Evolutionary conservation across 2,329 filamentous ascomycete species (phyloP).

Genomic region (Metarhizium album): DNA sequence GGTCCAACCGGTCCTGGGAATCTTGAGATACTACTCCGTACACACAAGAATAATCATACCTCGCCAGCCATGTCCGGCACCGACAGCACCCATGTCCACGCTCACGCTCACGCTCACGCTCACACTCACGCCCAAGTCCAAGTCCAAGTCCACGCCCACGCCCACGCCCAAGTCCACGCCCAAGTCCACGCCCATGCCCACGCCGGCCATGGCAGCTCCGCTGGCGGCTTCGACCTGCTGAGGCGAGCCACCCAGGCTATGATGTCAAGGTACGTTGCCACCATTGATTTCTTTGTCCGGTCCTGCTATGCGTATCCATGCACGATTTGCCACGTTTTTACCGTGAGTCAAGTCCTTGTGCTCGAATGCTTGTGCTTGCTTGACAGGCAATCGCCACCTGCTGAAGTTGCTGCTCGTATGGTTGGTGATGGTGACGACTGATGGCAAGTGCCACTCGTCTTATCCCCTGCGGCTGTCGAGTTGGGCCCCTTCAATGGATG

Average conservation of each 20-base stretch:
- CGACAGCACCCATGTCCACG: conserved; percentile 20
- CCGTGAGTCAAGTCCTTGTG: neutral
- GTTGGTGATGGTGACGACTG: too few relatives aligned
- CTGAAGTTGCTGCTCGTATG: too few relatives aligned
- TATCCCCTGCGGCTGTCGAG: too few relatives aligned
- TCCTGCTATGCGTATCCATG: neutral
- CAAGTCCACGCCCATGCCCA: conserved; percentile 4
- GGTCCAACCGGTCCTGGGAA: too few relatives aligned
- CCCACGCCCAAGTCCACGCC: too few relatives aligned
- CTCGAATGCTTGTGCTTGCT: neutral
- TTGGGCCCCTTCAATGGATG: too few relatives aligned
- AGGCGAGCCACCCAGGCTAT: conserved; percentile 51
- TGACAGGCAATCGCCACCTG: too few relatives aligned
- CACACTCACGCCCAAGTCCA: conserved; percentile 5
- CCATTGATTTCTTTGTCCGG: conserved; percentile 7
- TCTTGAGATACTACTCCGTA: neutral
- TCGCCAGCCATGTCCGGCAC: conserved; percentile 36
- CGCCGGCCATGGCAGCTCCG: conserved; percentile 16
- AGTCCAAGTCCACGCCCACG: conserved; percentile 10
- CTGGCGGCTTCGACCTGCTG: conserved; percentile 44
- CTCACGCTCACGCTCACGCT: conserved; percentile 11
- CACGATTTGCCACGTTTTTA: neutral
- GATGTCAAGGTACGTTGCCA: conserved; percentile 55
- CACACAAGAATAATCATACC: too few relatives aligned
- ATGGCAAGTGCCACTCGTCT: too few relatives aligned